Evolutionary conservation across 73 alveolate species (phyloP).

Genomic region (Symbiodinium natans): DNA sequence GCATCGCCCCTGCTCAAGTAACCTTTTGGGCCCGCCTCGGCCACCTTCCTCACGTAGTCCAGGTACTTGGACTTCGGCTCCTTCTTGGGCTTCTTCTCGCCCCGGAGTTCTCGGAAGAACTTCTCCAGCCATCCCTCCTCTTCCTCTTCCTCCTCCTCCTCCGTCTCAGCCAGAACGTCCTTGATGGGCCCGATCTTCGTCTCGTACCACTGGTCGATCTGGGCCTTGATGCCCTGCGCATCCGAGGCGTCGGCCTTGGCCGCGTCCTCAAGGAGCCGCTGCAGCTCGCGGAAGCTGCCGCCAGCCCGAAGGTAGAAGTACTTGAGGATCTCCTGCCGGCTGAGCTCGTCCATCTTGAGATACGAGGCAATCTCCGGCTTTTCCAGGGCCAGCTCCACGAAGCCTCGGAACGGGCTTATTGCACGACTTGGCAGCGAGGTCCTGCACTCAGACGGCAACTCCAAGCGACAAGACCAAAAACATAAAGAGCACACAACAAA

Average conservation of each 20-base stretch:
- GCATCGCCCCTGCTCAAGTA: neutral
- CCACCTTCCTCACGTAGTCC: neutral
- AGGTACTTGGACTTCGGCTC: no score
- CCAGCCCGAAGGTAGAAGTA: no score
- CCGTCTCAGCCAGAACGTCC: neutral
- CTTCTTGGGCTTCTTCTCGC: no score
- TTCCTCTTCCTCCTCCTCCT: neutral
- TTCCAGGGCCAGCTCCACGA: neutral
- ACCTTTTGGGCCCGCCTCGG: conserved; percentile 10
- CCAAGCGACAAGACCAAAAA: no score
- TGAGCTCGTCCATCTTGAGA: neutral
- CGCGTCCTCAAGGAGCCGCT: neutral
- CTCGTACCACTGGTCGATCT: neutral
- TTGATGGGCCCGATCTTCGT: neutral
- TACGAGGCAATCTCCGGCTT: neutral
- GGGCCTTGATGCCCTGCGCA: neutral
- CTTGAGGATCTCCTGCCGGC: neutral
- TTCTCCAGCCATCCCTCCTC: no score
- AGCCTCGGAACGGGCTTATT: neutral
- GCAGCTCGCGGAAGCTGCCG: no score
- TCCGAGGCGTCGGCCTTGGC: neutral
- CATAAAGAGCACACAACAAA: no score
- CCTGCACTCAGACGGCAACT: no score
- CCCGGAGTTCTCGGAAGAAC: no score
- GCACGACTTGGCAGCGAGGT: no score